phyloP scores from a whole-genome alignment of 257 asterid species.

The Ligustrum vulgare region DNA sequence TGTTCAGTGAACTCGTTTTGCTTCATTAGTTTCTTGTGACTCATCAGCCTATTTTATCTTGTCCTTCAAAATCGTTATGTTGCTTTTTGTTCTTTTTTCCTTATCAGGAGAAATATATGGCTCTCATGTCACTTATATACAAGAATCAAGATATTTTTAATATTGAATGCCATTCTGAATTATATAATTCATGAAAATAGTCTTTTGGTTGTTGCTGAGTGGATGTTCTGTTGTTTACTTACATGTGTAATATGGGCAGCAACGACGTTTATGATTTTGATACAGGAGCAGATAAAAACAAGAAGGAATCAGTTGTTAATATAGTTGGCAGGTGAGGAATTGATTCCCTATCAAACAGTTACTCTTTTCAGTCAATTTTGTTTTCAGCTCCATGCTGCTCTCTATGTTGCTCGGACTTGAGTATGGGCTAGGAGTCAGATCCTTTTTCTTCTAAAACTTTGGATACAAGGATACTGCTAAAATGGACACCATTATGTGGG shows the following conservation, averaged over 20 bases:
- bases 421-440: no score
- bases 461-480: no score
- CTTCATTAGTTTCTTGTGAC: background rate
- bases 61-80: background rate
- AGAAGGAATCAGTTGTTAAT: conserved; percentile 93
- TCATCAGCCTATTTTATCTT: background rate
- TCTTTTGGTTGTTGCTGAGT: background rate
- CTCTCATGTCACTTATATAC: background rate
- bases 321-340: conserved; percentile 63
- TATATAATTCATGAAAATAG: background rate
- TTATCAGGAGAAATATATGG: background rate
- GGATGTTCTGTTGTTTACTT: conserved; percentile 20
- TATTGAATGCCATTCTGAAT: conserved; percentile 8
- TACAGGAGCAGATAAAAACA: conserved; percentile 88
- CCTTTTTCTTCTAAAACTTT: no score
- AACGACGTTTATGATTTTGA: conserved; percentile 96
- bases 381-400: background rate
- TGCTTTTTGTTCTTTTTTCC: background rate
- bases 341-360: conserved; percentile 6
- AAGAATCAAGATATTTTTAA: conserved; percentile 6
- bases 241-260: conserved; percentile 53
- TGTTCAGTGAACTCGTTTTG: background rate
- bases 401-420: background rate
- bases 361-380: background rate
- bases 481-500: no score